Conservation (phyloP, 192 early-diverging fungal genomes). For the Chytriomyces hyalinus region DNA sequence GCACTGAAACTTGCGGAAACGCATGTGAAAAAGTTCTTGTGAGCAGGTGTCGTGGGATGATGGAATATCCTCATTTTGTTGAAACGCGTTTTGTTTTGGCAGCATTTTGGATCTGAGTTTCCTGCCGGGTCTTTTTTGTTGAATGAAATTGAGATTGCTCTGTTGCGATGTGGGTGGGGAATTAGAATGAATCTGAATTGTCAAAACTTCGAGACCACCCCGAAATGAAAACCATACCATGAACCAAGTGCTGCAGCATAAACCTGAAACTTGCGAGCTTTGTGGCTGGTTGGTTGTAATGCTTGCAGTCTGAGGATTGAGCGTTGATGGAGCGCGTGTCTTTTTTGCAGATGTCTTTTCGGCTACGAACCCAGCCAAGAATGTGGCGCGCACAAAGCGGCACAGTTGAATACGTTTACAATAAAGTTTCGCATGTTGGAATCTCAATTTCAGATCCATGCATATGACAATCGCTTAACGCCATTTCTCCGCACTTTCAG, state of each 20-base stretch:
- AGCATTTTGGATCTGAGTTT: too few species aligned
- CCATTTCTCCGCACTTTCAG: too few species aligned
- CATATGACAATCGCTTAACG: too few species aligned
- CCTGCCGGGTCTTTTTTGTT: too few species aligned
- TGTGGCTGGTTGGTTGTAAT: conserved; percentile 26
- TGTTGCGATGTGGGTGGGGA: neutral
- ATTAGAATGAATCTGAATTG: neutral
- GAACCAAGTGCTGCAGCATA: conserved; percentile 42
- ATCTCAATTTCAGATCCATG: too few species aligned
- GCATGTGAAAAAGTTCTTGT: conserved; percentile 67
- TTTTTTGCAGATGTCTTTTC: conserved; percentile 37
- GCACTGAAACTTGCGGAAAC: conserved; percentile 75
- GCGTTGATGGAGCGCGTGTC: neutral
- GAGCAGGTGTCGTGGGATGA: too few species aligned
- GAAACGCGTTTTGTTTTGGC: too few species aligned
- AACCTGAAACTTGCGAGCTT: conserved; percentile 50
- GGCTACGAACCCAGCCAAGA: conserved; percentile 32
- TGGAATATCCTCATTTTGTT: too few species aligned
- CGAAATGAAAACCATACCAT: conserved; percentile 55
- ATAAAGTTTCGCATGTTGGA: too few species aligned
- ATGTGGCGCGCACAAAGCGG: conserved; percentile 20
- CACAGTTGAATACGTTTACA: too few species aligned
- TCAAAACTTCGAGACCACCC: conserved; percentile 50
- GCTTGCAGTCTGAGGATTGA: neutral
- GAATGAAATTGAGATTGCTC: neutral